phyloP scores from a whole-genome alignment of 768 basidiomycete genomes.

The Mycena maculata region DNA sequence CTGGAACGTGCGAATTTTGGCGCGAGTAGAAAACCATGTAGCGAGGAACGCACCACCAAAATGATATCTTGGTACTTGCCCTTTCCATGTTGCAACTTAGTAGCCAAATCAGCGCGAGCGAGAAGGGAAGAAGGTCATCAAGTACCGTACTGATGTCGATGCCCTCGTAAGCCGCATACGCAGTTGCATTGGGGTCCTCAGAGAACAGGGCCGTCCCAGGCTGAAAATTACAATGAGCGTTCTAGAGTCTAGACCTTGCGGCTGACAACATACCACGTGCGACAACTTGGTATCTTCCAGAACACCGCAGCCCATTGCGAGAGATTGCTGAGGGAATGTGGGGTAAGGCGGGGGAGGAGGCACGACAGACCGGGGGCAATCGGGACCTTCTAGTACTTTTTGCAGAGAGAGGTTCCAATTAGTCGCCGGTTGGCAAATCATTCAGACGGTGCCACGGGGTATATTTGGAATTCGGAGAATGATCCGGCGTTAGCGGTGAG shows the following conservation, averaged over 20 bases:
- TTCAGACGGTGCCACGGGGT: not conserved
- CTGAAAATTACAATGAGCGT: not conserved
- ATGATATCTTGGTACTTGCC: conserved; percentile 27
- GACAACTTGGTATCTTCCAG: conserved; percentile 21
- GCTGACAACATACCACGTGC: conserved; percentile 18
- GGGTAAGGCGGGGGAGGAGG: not conserved
- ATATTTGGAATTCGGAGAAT: not conserved
- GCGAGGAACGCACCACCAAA: conserved; percentile 12
- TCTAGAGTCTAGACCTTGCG: not conserved
- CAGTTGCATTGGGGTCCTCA: conserved; percentile 22
- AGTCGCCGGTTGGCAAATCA: not conserved
- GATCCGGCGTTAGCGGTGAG: not conserved
- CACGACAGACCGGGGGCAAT: not conserved
- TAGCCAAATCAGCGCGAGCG: not conserved
- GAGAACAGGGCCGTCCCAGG: conserved; percentile 29
- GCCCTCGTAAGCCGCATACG: conserved; percentile 21
- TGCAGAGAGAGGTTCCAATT: not conserved
- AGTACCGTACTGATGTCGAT: conserved; percentile 18
- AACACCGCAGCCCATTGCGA: conserved; percentile 25
- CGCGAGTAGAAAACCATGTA: not conserved
- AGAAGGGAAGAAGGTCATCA: not conserved
- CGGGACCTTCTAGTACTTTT: conserved; percentile 9
- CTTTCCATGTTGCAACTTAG: conserved; percentile 24
- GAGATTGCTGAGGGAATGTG: not conserved
- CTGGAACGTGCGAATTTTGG: not conserved